These are phyloP conservation scores for Populus ilicifolia DNA, from an alignment of 345 rosid genomes.

Conservation along the genomic window DNA sequence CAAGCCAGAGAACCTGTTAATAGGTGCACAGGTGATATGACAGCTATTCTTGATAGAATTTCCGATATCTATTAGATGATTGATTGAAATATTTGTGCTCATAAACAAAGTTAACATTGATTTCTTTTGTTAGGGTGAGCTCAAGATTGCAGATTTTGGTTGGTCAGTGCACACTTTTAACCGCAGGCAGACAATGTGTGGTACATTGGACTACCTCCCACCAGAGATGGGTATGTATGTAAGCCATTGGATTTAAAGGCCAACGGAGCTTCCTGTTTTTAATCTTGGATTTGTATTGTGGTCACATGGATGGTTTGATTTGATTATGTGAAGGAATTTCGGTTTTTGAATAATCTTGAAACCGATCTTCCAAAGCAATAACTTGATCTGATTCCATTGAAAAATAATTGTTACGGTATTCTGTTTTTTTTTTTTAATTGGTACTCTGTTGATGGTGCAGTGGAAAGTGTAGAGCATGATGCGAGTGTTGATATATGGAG, in stretches of 20 bases:
- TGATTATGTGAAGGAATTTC: neutral
- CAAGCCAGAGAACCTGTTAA: constrained; percentile 87
- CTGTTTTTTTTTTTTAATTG: neutral
- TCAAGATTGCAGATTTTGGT: constrained; percentile 98
- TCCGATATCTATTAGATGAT: neutral
- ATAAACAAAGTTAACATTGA: neutral
- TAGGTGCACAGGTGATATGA: constrained; percentile 72
- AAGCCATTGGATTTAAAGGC: neutral
- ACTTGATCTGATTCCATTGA: neutral
- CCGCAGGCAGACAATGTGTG: constrained; percentile 97
- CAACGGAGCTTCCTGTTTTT: neutral
- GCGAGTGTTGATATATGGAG: constrained; percentile 98
- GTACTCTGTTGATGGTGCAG: constrained; percentile 35
- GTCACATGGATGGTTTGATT: neutral
- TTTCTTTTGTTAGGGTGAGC: constrained; percentile 69
- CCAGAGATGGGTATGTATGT: constrained; percentile 90
- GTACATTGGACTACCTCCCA: constrained; percentile 95
- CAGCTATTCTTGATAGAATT: neutral
- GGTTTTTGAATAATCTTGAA: neutral
- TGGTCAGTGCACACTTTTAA: constrained; percentile 99
- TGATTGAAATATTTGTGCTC: constrained; percentile 9
- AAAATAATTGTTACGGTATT: neutral
- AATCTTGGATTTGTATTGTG: neutral
- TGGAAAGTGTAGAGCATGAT: constrained; percentile 94
- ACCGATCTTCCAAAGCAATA: neutral